These are phyloP conservation scores for Sclerospora graminicola DNA, from an alignment of 352 stramenopile genomes.

Conservation along the genomic window DNA sequence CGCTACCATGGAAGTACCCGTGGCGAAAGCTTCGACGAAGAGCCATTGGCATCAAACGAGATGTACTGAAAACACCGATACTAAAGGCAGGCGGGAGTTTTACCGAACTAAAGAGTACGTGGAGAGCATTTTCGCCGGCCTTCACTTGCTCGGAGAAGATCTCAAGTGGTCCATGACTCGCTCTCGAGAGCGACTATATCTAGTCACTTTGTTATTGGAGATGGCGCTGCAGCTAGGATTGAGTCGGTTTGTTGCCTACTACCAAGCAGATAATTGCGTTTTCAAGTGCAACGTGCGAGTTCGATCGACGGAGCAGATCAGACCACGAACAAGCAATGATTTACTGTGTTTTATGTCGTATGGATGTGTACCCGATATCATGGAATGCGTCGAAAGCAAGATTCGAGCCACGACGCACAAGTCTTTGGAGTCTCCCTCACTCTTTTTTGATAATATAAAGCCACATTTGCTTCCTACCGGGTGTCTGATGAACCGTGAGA, in stretches of 20 bases:
- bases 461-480: conserved; percentile 1
- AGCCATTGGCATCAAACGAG: background rate
- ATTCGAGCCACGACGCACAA: conserved; percentile 6
- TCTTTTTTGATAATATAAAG: conserved; percentile 7
- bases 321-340: conserved; percentile 1
- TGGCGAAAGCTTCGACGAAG: background rate
- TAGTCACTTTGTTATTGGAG: conserved; percentile 29
- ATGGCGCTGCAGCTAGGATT: conserved; percentile 24
- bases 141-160: conserved; percentile 71
- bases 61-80: background rate
- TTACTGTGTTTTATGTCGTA: conserved; percentile 19
- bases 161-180: conserved; percentile 38
- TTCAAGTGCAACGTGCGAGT: background rate
- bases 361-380: conserved; percentile 34
- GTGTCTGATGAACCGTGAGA: background rate
- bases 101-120: conserved; percentile 8
- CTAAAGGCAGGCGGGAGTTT: background rate
- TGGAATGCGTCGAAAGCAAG: conserved; percentile 36
- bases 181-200: conserved; percentile 16
- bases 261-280: conserved; percentile 31
- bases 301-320: background rate
- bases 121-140: conserved; percentile 26
- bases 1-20: conserved; percentile 21
- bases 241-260: conserved; percentile 37
- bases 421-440: conserved; percentile 14